Conservation (phyloP, 2,329 filamentous ascomycete species). For the Phoma herbarum region DNA sequence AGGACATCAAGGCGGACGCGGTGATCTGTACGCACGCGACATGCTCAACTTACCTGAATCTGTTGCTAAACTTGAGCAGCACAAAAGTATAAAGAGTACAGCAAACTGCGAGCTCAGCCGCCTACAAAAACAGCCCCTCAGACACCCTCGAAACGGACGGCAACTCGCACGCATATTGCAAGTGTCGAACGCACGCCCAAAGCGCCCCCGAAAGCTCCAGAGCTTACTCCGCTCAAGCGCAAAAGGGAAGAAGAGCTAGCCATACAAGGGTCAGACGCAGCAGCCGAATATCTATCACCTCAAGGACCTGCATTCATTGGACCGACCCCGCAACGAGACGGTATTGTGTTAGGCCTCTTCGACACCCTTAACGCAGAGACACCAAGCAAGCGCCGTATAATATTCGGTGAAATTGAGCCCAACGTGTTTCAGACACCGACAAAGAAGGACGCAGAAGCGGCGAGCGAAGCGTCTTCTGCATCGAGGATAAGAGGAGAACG, state of each 20-base stretch:
- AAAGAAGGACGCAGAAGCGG: slow-evolving; percentile 45
- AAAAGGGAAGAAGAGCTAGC: slow-evolving; percentile 37
- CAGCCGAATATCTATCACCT: slow-evolving; percentile 37
- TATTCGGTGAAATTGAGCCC: slow-evolving; percentile 39
- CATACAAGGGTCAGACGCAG: slow-evolving; percentile 24
- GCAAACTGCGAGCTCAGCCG: slow-evolving; percentile 62
- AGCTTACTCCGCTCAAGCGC: slow-evolving; percentile 44
- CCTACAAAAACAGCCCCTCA: slow-evolving; percentile 39
- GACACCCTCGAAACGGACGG: slow-evolving; percentile 45
- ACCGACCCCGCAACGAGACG: slow-evolving; percentile 82
- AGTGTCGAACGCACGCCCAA: slow-evolving; percentile 41
- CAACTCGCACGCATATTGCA: slow-evolving; percentile 30
- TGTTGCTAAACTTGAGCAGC: slow-evolving; percentile 56
- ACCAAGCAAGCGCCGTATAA: slow-evolving; percentile 48
- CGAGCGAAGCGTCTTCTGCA: slow-evolving; percentile 41
- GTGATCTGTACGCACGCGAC: slow-evolving; percentile 68
- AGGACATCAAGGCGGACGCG: slow-evolving; percentile 78
- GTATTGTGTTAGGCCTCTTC: slow-evolving; percentile 78
- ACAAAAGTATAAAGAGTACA: slow-evolving; percentile 80
- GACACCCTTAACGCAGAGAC: slow-evolving; percentile 69
- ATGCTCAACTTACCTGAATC: neutral
- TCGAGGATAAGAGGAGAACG: slow-evolving; percentile 45
- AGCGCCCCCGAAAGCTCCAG: slow-evolving; percentile 28
- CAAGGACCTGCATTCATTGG: slow-evolving; percentile 62
- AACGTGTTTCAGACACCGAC: slow-evolving; percentile 53